Percentiles rank a stretch among this genome's conserved stretches.
These are phyloP conservation scores for Pichia sp. DNA, from an alignment of 1,139 yeast species.

Conservation along the genomic window DNA sequence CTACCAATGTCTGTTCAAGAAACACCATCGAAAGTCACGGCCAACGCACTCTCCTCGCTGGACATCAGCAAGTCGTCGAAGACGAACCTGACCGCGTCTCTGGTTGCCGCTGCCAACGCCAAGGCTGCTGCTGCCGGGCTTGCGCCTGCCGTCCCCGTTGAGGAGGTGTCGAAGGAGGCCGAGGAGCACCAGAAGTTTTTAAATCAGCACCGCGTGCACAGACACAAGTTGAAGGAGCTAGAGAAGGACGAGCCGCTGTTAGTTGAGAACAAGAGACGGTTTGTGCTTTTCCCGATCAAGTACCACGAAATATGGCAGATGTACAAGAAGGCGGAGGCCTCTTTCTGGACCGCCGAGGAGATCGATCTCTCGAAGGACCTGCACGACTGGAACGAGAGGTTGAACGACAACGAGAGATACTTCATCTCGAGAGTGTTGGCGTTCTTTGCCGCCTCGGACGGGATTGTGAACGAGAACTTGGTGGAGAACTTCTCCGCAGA, in stretches of 20 bases:
- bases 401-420: constrained; percentile 85
- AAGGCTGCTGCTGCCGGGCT: constrained; percentile 28
- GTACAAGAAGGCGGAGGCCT: constrained; percentile 98
- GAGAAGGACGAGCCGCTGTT: constrained; percentile 90
- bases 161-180: constrained; percentile 10
- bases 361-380: constrained; percentile 90
- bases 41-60: constrained; percentile 37
- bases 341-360: constrained; percentile 99
- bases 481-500: constrained; percentile 97
- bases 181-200: constrained; percentile 52
- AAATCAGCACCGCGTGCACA: constrained; percentile 57
- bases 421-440: constrained; percentile 91
- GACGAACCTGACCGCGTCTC: constrained; percentile 30
- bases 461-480: constrained; percentile 94
- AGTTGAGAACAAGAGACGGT: constrained; percentile 80
- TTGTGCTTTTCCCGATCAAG: constrained; percentile 94
- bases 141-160: constrained; percentile 9
- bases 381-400: constrained; percentile 80
- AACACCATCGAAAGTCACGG: constrained; percentile 44
- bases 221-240: constrained; percentile 63
- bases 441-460: constrained; percentile 98
- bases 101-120: constrained; percentile 29
- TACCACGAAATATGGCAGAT: constrained; percentile 99
- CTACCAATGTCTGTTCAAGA: constrained; percentile 34
- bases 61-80: constrained; percentile 32